phyloP scores from a whole-genome alignment of 2,329 filamentous ascomycete species.

The Byssochlamys sp. region DNA sequence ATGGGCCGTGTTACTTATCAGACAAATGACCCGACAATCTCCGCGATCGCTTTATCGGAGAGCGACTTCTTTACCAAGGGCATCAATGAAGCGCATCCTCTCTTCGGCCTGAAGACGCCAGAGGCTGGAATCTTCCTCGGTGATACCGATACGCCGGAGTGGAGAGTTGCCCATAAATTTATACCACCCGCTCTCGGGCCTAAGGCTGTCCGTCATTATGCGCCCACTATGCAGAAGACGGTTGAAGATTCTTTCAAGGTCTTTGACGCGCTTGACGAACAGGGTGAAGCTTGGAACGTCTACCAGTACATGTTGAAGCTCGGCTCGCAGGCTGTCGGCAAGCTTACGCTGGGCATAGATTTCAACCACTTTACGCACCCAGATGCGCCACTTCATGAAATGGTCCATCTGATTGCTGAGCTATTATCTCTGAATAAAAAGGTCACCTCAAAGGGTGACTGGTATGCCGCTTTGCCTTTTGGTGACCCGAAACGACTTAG shows the following conservation, averaged over 20 bases:
- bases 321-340: slow-evolving; percentile 35
- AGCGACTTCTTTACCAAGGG: slow-evolving; percentile 46
- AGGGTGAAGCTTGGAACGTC: slow-evolving; percentile 37
- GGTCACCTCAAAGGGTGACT: slow-evolving; percentile 44
- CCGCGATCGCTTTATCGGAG: slow-evolving; percentile 43
- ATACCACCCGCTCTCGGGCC: slow-evolving; percentile 50
- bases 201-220: slow-evolving; percentile 53
- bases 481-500: slow-evolving; percentile 43
- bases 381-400: slow-evolving; percentile 42
- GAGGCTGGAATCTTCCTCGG: slow-evolving; percentile 22
- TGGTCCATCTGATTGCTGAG: slow-evolving; percentile 44
- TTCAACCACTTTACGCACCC: slow-evolving; percentile 35
- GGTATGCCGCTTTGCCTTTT: slow-evolving; percentile 50
- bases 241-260: slow-evolving; percentile 43
- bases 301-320: slow-evolving; percentile 45
- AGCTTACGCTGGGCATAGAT: slow-evolving; percentile 37
- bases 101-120: slow-evolving; percentile 17
- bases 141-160: slow-evolving; percentile 24
- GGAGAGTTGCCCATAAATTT: slow-evolving; percentile 49
- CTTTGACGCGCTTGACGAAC: slow-evolving; percentile 41
- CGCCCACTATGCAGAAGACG: slow-evolving; percentile 49
- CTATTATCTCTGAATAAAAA: slow-evolving; percentile 51
- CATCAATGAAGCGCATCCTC: slow-evolving; percentile 31
- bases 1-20: slow-evolving; percentile 33
- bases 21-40: slow-evolving; percentile 37